Conservation (phyloP, 768 basidiomycete genomes). For the Lactarius trivialis region DNA sequence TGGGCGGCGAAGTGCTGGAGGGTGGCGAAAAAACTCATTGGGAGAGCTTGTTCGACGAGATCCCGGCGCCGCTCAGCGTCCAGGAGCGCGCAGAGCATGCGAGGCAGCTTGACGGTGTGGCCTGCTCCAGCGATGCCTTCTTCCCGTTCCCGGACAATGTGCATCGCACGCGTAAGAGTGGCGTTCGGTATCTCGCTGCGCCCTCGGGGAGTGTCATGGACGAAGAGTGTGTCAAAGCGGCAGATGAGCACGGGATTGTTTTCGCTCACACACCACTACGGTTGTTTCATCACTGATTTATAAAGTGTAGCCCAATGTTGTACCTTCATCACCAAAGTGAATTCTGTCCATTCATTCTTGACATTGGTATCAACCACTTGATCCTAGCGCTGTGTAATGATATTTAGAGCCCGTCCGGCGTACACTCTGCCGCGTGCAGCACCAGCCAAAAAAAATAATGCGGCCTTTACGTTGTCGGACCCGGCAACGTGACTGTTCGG, state of each 20-base stretch:
- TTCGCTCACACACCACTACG: constrained; percentile 86
- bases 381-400: no score
- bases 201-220: constrained; percentile 97
- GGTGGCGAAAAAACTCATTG: constrained; percentile 87
- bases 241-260: constrained; percentile 87
- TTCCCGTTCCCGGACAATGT: constrained; percentile 99
- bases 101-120: constrained; percentile 69
- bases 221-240: constrained; percentile 90
- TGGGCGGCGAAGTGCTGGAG: constrained; percentile 81
- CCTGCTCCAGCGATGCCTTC: constrained; percentile 96
- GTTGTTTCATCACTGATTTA: constrained; percentile 77
- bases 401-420: no score
- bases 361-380: not conserved
- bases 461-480: no score
- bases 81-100: constrained; percentile 75
- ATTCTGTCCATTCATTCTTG: not conserved
- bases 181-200: constrained; percentile 87
- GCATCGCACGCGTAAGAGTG: constrained; percentile 85
- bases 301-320: not conserved
- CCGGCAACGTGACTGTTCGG: no score
- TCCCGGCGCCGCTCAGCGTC: constrained; percentile 57
- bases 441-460: no score
- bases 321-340: not conserved
- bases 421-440: no score
- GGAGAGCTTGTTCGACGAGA: constrained; percentile 77